These are phyloP conservation scores for Musa schizocarpa DNA, from an alignment of 176 grass and related monocot genomes.

Conservation along the genomic window DNA sequence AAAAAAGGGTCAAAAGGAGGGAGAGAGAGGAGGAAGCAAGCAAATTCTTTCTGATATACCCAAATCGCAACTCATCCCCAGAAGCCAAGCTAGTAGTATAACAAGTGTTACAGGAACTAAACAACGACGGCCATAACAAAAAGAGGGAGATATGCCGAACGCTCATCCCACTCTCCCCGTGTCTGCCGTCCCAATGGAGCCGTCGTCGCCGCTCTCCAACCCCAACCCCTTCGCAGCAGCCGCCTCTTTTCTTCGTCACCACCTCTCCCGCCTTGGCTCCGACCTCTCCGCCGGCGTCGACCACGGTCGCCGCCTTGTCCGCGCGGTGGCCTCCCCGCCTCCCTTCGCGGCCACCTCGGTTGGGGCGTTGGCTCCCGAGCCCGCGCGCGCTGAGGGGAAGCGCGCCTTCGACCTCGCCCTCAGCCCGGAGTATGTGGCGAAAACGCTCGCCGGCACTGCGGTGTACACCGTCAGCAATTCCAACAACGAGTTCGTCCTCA, in stretches of 20 bases:
- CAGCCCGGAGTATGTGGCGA: constrained; percentile 34
- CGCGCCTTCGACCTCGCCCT: constrained; percentile 45
- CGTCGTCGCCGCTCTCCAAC: neutral
- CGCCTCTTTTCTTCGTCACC: constrained; percentile 49
- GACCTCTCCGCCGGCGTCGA: constrained; percentile 36
- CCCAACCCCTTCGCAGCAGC: constrained; percentile 36
- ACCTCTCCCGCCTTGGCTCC: constrained; percentile 27
- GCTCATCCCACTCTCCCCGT: constrained; percentile 45
- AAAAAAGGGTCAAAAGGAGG: too few relatives aligned
- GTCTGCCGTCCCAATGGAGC: constrained; percentile 42
- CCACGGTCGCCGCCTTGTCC: constrained; percentile 29
- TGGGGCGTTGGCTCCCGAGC: neutral
- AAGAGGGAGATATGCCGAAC: too few relatives aligned
- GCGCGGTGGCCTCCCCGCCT: constrained; percentile 19
- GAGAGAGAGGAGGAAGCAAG: too few relatives aligned
- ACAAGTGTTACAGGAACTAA: too few relatives aligned
- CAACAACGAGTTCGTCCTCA: constrained; percentile 85
- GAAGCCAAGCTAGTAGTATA: too few relatives aligned
- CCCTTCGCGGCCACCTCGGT: constrained; percentile 1
- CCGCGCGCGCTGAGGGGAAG: neutral
- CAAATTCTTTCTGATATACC: too few relatives aligned
- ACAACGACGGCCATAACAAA: neutral
- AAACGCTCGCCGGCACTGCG: constrained; percentile 47
- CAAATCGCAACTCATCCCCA: too few relatives aligned
- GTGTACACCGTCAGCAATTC: constrained; percentile 74